These are phyloP conservation scores for Pugionium cornutum DNA, from an alignment of 345 rosid genomes.

Conservation along the genomic window DNA sequence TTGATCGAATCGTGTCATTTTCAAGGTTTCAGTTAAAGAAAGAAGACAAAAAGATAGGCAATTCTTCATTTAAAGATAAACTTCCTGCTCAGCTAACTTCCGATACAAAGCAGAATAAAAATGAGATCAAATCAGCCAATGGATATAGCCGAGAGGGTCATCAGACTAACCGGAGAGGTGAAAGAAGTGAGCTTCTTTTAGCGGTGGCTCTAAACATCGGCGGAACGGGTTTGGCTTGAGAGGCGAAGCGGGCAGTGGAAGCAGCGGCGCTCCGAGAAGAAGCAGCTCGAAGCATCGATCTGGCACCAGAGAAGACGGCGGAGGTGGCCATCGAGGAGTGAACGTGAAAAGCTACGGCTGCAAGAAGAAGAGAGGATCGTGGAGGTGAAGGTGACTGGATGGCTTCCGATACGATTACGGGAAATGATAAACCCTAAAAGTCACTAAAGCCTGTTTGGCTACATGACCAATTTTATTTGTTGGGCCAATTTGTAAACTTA, in stretches of 20 bases:
- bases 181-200: constrained; percentile 51
- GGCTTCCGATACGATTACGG: constrained; percentile 21
- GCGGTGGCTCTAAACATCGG: constrained; percentile 54
- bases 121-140: background rate
- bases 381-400: constrained; percentile 2
- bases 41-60: background rate
- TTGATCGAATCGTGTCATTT: background rate
- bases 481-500: background rate
- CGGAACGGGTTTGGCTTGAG: constrained; percentile 54
- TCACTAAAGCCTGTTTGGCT: background rate
- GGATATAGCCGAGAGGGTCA: background rate
- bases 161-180: constrained; percentile 56
- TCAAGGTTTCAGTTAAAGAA: background rate
- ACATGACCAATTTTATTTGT: background rate
- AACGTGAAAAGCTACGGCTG: background rate
- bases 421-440: constrained; percentile 22
- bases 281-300: constrained; percentile 73
- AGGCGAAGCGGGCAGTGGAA: constrained; percentile 45
- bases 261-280: constrained; percentile 55
- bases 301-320: constrained; percentile 54
- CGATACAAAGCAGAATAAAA: background rate
- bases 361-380: constrained; percentile 3
- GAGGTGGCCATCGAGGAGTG: constrained; percentile 54
- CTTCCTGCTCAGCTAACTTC: background rate
- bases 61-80: background rate